Evolutionary conservation across 768 basidiomycete genomes (phyloP).

Genomic region (Obba rivulosa): DNA sequence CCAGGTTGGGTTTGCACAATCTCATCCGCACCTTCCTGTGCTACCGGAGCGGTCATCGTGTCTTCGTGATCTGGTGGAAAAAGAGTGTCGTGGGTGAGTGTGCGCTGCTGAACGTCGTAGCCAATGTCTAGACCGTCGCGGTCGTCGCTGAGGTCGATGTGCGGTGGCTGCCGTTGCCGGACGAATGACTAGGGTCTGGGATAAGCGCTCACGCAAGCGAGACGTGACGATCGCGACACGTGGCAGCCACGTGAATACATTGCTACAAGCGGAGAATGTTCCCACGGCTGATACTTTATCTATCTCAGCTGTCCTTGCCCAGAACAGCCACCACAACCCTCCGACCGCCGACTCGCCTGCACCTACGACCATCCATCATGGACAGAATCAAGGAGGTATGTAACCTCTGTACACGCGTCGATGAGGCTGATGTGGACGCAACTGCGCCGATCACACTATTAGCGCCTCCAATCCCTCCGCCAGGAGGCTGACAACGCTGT

Average conservation of each 20-base stretch:
- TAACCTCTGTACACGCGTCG: background rate
- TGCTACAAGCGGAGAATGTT: constrained; percentile 18
- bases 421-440: background rate
- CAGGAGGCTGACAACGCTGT: constrained; percentile 79
- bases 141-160: constrained; percentile 1
- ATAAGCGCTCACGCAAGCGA: background rate
- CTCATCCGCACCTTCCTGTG: constrained; percentile 64
- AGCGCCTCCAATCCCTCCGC: constrained; percentile 79
- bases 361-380: constrained; percentile 27
- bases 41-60: constrained; percentile 64
- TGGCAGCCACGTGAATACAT: constrained; percentile 9
- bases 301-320: constrained; percentile 17
- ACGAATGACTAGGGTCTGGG: background rate
- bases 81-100: background rate
- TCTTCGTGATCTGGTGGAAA: background rate
- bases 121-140: background rate
- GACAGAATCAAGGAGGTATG: constrained; percentile 45
- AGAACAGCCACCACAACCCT: constrained; percentile 17
- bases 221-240: background rate
- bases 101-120: background rate
- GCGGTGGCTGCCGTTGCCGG: constrained; percentile 2
- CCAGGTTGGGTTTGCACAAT: constrained; percentile 2
- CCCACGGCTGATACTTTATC: constrained; percentile 30
- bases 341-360: constrained; percentile 9
- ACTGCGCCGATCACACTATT: background rate